phyloP scores from a whole-genome alignment of 2,329 filamentous ascomycete species.

The Pochonia chlamydosporia region DNA sequence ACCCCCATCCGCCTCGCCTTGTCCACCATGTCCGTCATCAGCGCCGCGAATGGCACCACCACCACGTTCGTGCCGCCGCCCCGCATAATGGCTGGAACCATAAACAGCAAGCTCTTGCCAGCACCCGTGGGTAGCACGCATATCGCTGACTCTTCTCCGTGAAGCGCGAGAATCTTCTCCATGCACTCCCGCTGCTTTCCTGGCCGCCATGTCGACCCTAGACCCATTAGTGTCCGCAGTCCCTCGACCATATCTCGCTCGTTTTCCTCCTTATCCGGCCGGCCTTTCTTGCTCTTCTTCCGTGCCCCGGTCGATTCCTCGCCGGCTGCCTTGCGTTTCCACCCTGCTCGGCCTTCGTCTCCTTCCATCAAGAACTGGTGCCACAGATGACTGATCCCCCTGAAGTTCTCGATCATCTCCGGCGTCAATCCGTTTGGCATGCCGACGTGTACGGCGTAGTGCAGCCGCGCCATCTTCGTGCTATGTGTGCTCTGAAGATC shows the following conservation, averaged over 20 bases:
- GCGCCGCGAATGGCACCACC: conserved; percentile 5
- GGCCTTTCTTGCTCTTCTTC: neutral
- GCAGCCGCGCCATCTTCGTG: conserved; percentile 1
- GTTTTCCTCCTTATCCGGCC: neutral
- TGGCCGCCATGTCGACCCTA: neutral
- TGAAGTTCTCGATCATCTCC: neutral
- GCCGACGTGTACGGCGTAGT: conserved; percentile 7
- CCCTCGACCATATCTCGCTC: neutral
- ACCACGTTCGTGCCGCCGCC: conserved; percentile 4
- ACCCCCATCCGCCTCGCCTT: neutral
- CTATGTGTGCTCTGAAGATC: conserved; percentile 9
- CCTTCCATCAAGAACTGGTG: conserved; percentile 2
- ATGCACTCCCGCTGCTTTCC: neutral
- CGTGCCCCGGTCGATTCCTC: neutral
- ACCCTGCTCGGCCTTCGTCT: neutral
- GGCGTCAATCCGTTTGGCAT: neutral
- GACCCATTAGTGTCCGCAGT: neutral
- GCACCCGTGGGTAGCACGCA: conserved; percentile 7
- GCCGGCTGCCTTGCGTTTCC: neutral
- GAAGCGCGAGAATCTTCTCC: conserved; percentile 1
- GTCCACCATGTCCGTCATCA: neutral
- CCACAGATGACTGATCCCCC: conserved; percentile 4
- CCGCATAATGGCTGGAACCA: conserved; percentile 1
- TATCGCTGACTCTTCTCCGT: conserved; percentile 1
- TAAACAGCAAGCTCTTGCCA: conserved; percentile 8